phyloP scores from a whole-genome alignment of 1,284 basidiomycete genomes.

The Grifola frondosa region DNA sequence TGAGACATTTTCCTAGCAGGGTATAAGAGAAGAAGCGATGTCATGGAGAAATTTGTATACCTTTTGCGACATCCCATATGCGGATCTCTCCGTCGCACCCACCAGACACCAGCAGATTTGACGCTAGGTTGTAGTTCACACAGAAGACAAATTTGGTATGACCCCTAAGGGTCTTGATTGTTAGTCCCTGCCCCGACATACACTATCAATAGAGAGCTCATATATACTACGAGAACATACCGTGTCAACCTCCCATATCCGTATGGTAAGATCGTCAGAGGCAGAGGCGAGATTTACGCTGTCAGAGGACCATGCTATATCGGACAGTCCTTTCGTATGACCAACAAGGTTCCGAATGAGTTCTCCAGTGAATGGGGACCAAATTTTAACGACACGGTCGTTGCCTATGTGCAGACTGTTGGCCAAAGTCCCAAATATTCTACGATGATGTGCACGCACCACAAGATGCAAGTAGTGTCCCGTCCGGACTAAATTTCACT shows the following conservation, averaged over 20 bases:
- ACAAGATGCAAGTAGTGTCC: slow-evolving; percentile 75
- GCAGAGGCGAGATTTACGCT: slow-evolving; percentile 82
- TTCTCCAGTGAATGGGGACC: slow-evolving; percentile 76
- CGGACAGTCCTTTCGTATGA: slow-evolving; percentile 83
- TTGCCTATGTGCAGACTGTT: slow-evolving; percentile 47
- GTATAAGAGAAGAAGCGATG: background rate
- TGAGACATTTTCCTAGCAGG: slow-evolving; percentile 68
- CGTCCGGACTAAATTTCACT: slow-evolving; percentile 84
- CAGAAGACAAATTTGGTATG: slow-evolving; percentile 92
- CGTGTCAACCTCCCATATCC: slow-evolving; percentile 83
- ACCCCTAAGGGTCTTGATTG: slow-evolving; percentile 67
- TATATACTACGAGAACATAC: slow-evolving; percentile 42
- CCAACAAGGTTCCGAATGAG: slow-evolving; percentile 71
- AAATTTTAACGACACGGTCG: slow-evolving; percentile 77
- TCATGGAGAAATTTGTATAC: slow-evolving; percentile 36
- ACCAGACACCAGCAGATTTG: slow-evolving; percentile 88
- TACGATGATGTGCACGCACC: slow-evolving; percentile 44
- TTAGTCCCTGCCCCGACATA: slow-evolving; percentile 53
- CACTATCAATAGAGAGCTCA: slow-evolving; percentile 4
- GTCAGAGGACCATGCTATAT: slow-evolving; percentile 85
- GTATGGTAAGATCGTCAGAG: slow-evolving; percentile 85
- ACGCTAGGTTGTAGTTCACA: slow-evolving; percentile 85
- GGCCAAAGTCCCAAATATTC: background rate
- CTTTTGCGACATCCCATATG: slow-evolving; percentile 87
- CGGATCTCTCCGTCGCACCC: slow-evolving; percentile 90